phyloP scores from a whole-genome alignment of 1,284 basidiomycete genomes.

The Cryptococcus floricola region DNA sequence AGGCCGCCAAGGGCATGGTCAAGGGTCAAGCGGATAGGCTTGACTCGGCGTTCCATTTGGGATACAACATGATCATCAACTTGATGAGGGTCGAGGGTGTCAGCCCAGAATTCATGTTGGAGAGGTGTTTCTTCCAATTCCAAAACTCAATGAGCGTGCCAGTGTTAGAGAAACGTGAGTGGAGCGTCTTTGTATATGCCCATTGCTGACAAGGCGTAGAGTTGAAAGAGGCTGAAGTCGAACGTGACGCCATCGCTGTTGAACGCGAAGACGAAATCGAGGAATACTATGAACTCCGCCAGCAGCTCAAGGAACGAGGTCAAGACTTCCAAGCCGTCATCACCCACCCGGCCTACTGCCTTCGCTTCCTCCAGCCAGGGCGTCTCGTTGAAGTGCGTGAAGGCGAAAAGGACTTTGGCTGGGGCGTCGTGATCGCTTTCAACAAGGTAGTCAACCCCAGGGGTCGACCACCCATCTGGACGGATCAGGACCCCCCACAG shows the following conservation, averaged over 20 bases:
- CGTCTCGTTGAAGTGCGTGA: slow-evolving; percentile 85
- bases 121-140: slow-evolving; percentile 97
- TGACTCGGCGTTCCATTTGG: slow-evolving; percentile 97
- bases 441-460: slow-evolving; percentile 59
- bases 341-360: slow-evolving; percentile 86
- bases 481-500: slow-evolving; percentile 67
- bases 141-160: slow-evolving; percentile 91
- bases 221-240: slow-evolving; percentile 68
- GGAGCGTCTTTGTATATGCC: neutral
- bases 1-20: slow-evolving; percentile 92
- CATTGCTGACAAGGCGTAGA: slow-evolving; percentile 53
- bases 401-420: slow-evolving; percentile 86
- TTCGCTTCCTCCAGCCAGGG: slow-evolving; percentile 91
- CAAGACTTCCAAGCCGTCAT: slow-evolving; percentile 84
- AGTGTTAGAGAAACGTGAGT: slow-evolving; percentile 73
- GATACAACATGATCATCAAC: slow-evolving; percentile 99
- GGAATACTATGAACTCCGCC: slow-evolving; percentile 86
- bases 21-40: slow-evolving; percentile 96
- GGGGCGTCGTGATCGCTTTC: slow-evolving; percentile 90
- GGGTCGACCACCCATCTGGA: slow-evolving; percentile 40
- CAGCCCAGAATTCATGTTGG: slow-evolving; percentile 97
- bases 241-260: slow-evolving; percentile 64
- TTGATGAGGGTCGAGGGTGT: slow-evolving; percentile 98
- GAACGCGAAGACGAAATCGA: slow-evolving; percentile 77
- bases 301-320: slow-evolving; percentile 84